phyloP scores from a whole-genome alignment of 345 rosid genomes.

The Punica granatum region DNA sequence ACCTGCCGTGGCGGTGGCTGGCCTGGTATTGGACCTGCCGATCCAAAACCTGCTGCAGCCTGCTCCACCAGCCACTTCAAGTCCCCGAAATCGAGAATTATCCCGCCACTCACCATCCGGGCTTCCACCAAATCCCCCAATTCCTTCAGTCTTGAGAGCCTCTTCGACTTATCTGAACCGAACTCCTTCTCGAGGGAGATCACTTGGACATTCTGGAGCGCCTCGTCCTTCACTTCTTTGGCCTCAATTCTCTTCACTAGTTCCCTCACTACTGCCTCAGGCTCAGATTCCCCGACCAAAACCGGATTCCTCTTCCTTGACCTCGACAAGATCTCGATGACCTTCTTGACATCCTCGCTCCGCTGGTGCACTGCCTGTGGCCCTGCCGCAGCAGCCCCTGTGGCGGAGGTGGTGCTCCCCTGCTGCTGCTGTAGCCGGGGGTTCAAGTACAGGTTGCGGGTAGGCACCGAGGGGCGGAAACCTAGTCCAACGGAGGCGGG shows the following conservation, averaged over 20 bases:
- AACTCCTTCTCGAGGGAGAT: constrained; percentile 56
- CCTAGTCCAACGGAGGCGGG: constrained; percentile 47
- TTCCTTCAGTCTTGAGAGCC: constrained; percentile 41
- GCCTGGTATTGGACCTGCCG: background rate
- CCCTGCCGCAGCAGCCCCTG: constrained; percentile 52
- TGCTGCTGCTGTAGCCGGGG: constrained; percentile 61
- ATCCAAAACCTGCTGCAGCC: constrained; percentile 19
- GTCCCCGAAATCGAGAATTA: constrained; percentile 81
- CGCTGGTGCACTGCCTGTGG: constrained; percentile 32
- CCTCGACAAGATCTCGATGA: constrained; percentile 58
- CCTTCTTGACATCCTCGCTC: constrained; percentile 54
- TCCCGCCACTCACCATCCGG: constrained; percentile 40
- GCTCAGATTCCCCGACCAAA: constrained; percentile 81
- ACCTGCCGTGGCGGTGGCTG: constrained; percentile 7
- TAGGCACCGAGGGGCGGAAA: constrained; percentile 36
- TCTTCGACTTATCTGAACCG: constrained; percentile 36
- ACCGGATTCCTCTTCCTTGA: constrained; percentile 74
- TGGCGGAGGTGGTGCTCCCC: background rate
- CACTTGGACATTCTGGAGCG: constrained; percentile 48
- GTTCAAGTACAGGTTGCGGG: constrained; percentile 57
- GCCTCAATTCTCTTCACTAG: constrained; percentile 49
- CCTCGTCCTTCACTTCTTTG: constrained; percentile 55
- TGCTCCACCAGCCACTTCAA: constrained; percentile 85
- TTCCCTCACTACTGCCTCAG: constrained; percentile 61
- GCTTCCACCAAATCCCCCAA: constrained; percentile 46